Conservation (phyloP, 495 filamentous ascomycete genomes). For the Penicillium bovifimosum region DNA sequence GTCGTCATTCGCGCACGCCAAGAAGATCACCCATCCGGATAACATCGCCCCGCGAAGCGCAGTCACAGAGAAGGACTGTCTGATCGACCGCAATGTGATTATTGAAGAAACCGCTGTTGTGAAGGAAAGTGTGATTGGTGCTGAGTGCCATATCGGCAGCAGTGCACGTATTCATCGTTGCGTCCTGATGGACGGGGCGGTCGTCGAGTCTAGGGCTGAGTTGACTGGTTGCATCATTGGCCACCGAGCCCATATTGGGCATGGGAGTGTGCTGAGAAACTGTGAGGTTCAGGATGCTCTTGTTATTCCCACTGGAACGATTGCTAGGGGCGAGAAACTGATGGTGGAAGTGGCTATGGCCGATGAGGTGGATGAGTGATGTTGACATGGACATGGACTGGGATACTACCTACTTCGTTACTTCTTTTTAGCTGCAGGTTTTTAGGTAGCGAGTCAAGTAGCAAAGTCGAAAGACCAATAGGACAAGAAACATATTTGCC, state of each 20-base stretch:
- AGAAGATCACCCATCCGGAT: conserved; percentile 75
- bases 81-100: conserved; percentile 79
- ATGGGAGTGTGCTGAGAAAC: conserved; percentile 67
- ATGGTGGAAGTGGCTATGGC: conserved; percentile 71
- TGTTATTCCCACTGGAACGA: conserved; percentile 71
- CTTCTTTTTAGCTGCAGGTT: too few species aligned
- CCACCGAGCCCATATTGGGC: conserved; percentile 64
- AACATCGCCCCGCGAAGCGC: conserved; percentile 68
- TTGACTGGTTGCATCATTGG: conserved; percentile 81
- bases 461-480: too few species aligned
- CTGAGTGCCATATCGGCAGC: conserved; percentile 72
- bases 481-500: too few species aligned
- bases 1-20: conserved; percentile 65
- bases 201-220: conserved; percentile 68
- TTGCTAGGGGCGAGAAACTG: conserved; percentile 78
- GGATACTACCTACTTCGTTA: too few species aligned
- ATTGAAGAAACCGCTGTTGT: conserved; percentile 75
- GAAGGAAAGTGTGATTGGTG: conserved; percentile 81
- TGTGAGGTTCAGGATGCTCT: conserved; percentile 86
- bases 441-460: too few species aligned
- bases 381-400: too few species aligned
- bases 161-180: conserved; percentile 74
- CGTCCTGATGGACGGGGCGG: conserved; percentile 83
- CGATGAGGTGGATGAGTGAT: conserved; percentile 23
- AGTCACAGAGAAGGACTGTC: conserved; percentile 66